Evolutionary conservation across 176 grass and related monocot species (phyloP).

Genomic region (Eragrostis nindensis): DNA sequence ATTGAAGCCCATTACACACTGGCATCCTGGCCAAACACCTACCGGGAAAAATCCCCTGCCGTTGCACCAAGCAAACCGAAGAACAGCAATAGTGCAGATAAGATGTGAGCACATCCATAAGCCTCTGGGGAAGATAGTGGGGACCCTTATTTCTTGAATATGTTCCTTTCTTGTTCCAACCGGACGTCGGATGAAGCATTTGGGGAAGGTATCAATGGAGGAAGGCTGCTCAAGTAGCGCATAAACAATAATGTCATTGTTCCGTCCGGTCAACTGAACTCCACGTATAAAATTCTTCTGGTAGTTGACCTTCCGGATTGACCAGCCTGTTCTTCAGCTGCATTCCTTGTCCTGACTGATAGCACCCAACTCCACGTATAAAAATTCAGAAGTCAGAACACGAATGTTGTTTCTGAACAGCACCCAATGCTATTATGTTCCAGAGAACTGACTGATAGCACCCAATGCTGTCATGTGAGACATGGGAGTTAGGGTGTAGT

Average conservation of each 20-base stretch:
- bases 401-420: not conserved
- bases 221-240: conserved; percentile 2
- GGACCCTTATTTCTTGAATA: not conserved
- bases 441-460: not conserved
- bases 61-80: conserved; percentile 2
- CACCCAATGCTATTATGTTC: not conserved
- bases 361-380: too few species aligned
- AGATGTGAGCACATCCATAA: too few species aligned
- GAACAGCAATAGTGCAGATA: not conserved
- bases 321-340: conserved; percentile 8
- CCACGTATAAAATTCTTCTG: not conserved
- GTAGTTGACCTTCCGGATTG: conserved; percentile 39
- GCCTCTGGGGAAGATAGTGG: too few species aligned
- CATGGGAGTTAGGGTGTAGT: not conserved
- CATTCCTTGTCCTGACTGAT: not conserved
- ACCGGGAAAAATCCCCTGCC: not conserved
- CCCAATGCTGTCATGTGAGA: too few species aligned
- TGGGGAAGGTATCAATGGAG: conserved; percentile 38
- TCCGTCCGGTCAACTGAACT: not conserved
- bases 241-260: not conserved
- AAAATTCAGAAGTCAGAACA: conserved; percentile 22
- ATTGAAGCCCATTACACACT: too few species aligned
- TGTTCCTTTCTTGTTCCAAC: conserved; percentile 31
- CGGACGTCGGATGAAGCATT: conserved; percentile 1
- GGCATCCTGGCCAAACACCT: not conserved